A percentile compares a stretch with the other conserved stretches of the same genome.
These are phyloP conservation scores for Sophora flavescens DNA, from an alignment of 306 rosid species.

Conservation along the genomic window DNA sequence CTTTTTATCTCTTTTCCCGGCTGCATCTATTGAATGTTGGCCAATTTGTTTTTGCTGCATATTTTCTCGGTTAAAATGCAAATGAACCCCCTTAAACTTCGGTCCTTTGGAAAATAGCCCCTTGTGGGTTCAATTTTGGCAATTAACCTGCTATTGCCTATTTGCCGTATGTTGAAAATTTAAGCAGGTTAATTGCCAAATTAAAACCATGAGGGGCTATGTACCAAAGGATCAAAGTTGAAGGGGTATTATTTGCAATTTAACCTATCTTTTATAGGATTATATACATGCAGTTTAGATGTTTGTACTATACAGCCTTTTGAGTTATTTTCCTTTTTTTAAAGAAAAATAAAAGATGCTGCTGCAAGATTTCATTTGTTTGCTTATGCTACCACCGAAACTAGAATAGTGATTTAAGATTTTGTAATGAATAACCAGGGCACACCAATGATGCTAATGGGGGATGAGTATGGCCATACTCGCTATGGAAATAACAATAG, in stretches of 20 bases:
- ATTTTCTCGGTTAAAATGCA: not conserved
- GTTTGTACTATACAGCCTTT: not conserved
- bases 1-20: not conserved
- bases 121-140: conserved; percentile 29
- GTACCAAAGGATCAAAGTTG: conserved; percentile 15
- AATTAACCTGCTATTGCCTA: not conserved
- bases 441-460: conserved; percentile 97
- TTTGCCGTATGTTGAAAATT: conserved; percentile 25
- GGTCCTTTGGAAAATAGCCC: conserved; percentile 17
- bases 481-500: conserved; percentile 94
- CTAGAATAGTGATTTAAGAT: conserved; percentile 31
- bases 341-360: conserved; percentile 30
- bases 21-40: conserved; percentile 6
- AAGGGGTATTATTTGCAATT: conserved; percentile 1
- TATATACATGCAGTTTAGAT: conserved; percentile 21
- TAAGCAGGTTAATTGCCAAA: conserved; percentile 21
- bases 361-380: conserved; percentile 32
- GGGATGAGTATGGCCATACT: conserved; percentile 95
- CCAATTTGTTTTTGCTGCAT: conserved; percentile 12
- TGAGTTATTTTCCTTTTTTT: conserved; percentile 16
- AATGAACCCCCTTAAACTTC: conserved; percentile 8
- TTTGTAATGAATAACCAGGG: conserved; percentile 71
- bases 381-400: conserved; percentile 38
- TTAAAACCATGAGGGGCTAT: not conserved
- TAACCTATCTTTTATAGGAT: conserved; percentile 6